Conservation (phyloP, 2,329 filamentous ascomycete species). For the Fusarium armeniacum region DNA sequence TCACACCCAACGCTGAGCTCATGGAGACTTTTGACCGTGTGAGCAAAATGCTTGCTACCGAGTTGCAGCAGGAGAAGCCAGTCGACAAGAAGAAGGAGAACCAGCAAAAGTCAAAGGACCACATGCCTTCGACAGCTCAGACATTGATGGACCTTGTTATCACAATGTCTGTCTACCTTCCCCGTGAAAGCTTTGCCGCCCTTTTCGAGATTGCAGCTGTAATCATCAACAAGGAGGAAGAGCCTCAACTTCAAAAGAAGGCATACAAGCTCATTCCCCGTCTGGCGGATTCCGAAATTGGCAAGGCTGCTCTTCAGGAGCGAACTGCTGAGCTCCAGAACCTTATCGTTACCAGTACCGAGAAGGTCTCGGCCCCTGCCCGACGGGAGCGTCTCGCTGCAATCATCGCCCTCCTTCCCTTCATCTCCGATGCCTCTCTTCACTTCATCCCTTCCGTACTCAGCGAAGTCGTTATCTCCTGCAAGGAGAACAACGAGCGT, state of each 20-base stretch:
- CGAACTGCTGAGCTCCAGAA: conserved; percentile 83
- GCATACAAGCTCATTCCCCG: conserved; percentile 98
- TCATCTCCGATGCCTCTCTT: conserved; percentile 81
- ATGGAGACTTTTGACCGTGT: conserved; percentile 91
- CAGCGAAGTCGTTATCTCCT: conserved; percentile 94
- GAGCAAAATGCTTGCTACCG: conserved; percentile 82
- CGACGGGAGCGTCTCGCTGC: conserved; percentile 88
- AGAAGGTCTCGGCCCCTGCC: conserved; percentile 88
- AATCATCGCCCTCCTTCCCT: conserved; percentile 83
- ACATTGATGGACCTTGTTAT: conserved; percentile 98
- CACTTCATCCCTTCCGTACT: conserved; percentile 94
- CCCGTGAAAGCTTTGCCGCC: conserved; percentile 84
- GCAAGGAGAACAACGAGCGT: conserved; percentile 98
- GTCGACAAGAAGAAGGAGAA: conserved; percentile 72
- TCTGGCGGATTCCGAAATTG: conserved; percentile 83
- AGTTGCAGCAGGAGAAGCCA: conserved; percentile 70
- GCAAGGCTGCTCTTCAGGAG: conserved; percentile 80
- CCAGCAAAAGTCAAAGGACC: conserved; percentile 69
- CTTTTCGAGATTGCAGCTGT: conserved; percentile 90
- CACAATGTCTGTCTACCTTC: conserved; percentile 93
- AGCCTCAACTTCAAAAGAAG: conserved; percentile 97
- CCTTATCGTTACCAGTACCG: conserved; percentile 82
- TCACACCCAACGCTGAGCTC: conserved; percentile 82
- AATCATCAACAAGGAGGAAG: conserved; percentile 83
- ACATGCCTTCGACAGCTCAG: conserved; percentile 92